A percentile compares a stretch with the other conserved stretches of the same genome.
These are phyloP conservation scores for Potentilla sterilis DNA, from an alignment of 306 rosid genomes.

Conservation along the genomic window DNA sequence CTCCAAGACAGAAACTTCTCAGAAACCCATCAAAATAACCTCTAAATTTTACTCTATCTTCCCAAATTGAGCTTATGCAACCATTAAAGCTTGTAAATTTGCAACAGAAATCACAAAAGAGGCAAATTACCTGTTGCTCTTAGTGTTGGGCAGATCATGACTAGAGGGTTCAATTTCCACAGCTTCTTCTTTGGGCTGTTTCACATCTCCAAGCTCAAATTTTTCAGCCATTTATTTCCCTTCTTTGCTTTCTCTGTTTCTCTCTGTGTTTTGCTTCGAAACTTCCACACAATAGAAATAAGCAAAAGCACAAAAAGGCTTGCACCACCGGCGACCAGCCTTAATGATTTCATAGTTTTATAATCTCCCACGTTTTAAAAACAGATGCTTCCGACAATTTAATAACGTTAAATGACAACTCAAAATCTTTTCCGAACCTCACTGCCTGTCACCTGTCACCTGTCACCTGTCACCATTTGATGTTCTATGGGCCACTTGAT, in stretches of 20 bases:
- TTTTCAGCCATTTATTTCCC: conserved; percentile 6
- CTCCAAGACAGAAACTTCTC: background rate
- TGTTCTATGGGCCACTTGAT: background rate
- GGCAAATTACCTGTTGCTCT: background rate
- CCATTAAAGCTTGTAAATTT: conserved; percentile 2
- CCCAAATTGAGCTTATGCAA: background rate
- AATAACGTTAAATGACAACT: background rate
- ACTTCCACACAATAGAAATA: conserved; percentile 4
- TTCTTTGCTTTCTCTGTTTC: background rate
- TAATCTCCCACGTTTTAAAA: conserved; percentile 22
- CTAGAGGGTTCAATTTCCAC: conserved; percentile 1
- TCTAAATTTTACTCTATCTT: background rate
- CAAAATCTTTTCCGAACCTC: background rate
- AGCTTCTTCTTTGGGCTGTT: conserved; percentile 7
- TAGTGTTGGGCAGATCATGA: conserved; percentile 14
- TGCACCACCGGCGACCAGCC: conserved; percentile 1
- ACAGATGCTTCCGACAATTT: background rate
- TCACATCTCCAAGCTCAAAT: background rate
- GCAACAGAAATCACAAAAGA: background rate
- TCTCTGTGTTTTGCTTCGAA: background rate
- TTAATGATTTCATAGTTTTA: conserved; percentile 5
- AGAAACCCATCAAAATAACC: conserved; percentile 1
- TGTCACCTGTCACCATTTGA: background rate
- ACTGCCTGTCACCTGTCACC: background rate
- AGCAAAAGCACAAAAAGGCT: background rate